Evolutionary conservation across 345 rosid genomes (phyloP).

Genomic region (Cardamine chenopodiifolia): DNA sequence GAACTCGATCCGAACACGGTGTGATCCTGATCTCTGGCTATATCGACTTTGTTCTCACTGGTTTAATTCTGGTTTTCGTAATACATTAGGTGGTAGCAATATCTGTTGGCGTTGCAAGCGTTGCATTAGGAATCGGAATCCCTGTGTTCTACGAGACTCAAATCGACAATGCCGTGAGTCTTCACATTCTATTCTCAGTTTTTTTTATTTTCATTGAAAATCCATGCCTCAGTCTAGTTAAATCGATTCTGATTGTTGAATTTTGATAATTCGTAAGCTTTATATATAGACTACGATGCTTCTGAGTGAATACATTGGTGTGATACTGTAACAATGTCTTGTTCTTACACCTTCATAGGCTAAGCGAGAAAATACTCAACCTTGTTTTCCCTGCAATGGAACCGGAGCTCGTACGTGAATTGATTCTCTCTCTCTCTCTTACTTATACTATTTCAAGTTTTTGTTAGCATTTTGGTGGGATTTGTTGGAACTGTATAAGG

Average conservation of each 20-base stretch:
- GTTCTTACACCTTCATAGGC: constrained; percentile 50
- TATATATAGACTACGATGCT: not conserved
- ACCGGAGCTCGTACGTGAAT: constrained; percentile 82
- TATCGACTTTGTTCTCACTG: not conserved
- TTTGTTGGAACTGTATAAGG: not conserved
- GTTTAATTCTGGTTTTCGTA: not conserved
- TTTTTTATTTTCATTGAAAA: too few relatives aligned
- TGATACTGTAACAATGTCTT: not conserved
- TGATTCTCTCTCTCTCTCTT: not conserved
- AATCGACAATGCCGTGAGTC: constrained; percentile 81
- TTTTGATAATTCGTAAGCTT: too few relatives aligned
- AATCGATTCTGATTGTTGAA: not conserved
- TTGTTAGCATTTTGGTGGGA: not conserved
- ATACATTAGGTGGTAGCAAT: constrained; percentile 67
- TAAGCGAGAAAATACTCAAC: constrained; percentile 84
- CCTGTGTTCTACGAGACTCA: constrained; percentile 84
- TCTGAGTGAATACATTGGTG: not conserved
- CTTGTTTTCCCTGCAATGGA: constrained; percentile 94
- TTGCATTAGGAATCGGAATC: constrained; percentile 81
- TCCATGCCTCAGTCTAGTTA: not conserved
- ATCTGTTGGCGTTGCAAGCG: constrained; percentile 79
- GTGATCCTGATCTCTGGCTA: not conserved
- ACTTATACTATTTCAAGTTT: not conserved
- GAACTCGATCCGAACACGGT: constrained; percentile 93
- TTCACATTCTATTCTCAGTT: too few relatives aligned